phyloP scores from a whole-genome alignment of 2,329 filamentous ascomycete species.

The Colletotrichum zoysiae region DNA sequence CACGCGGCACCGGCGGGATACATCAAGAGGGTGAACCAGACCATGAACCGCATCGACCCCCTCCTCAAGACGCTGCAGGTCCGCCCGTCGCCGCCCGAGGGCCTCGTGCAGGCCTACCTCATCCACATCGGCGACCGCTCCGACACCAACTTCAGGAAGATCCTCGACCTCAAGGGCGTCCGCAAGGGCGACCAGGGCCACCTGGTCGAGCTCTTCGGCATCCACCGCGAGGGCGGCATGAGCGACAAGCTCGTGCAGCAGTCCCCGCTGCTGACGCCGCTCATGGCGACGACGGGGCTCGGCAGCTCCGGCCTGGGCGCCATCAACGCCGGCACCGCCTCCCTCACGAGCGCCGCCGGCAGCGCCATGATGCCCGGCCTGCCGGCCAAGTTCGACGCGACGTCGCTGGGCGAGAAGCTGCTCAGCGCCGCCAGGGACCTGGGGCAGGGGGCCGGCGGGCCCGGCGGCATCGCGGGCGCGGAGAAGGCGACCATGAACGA shows the following conservation, averaged over 20 bases:
- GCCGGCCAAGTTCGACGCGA: constrained; percentile 79
- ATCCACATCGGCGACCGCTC: constrained; percentile 96
- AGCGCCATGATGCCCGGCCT: constrained; percentile 52
- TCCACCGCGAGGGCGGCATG: constrained; percentile 81
- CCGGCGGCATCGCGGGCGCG: constrained; percentile 52
- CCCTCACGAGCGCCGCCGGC: constrained; percentile 50
- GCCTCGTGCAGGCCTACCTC: constrained; percentile 94
- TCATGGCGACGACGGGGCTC: constrained; percentile 64
- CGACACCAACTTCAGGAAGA: constrained; percentile 95
- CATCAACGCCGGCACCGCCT: constrained; percentile 59
- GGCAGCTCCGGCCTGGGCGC: constrained; percentile 51
- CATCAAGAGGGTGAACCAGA: constrained; percentile 85
- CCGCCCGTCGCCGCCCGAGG: constrained; percentile 89
- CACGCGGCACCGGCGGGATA: constrained; percentile 70
- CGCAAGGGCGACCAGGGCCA: constrained; percentile 84
- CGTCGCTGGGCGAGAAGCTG: constrained; percentile 86
- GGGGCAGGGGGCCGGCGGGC: constrained; percentile 59
- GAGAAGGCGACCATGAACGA: constrained; percentile 85
- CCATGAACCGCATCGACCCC: constrained; percentile 88
- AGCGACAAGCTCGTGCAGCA: constrained; percentile 78
- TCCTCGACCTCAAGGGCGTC: constrained; percentile 95
- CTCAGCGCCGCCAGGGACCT: constrained; percentile 91
- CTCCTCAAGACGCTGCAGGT: constrained; percentile 98
- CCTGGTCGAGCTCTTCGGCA: constrained; percentile 85
- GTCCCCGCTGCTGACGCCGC: constrained; percentile 77